These are phyloP conservation scores for Jackrogersella multiformis DNA, from an alignment of 495 filamentous ascomycete species.

Conservation along the genomic window DNA sequence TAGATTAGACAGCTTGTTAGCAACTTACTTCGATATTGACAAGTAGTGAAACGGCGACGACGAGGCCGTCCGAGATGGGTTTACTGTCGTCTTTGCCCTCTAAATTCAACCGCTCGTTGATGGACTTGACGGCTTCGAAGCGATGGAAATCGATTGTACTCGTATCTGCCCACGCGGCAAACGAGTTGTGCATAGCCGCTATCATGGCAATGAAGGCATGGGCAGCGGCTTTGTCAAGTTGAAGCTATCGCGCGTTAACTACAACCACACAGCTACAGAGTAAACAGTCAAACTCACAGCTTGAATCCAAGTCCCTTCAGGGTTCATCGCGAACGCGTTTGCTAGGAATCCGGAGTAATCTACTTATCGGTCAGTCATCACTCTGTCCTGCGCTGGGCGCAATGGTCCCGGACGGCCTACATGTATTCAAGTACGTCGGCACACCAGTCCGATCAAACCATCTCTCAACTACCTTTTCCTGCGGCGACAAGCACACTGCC, in stretches of 20 bases:
- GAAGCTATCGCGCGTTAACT: constrained; percentile 32
- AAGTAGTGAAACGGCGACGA: constrained; percentile 43
- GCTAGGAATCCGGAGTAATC: constrained; percentile 47
- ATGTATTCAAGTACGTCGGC: constrained; percentile 47
- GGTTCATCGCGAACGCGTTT: constrained; percentile 49
- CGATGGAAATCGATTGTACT: constrained; percentile 48
- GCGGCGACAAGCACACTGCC: constrained; percentile 46
- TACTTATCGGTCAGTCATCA: constrained; percentile 20
- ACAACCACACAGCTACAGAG: not conserved
- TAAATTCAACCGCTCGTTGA: constrained; percentile 45
- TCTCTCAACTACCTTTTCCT: constrained; percentile 40
- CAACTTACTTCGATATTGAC: constrained; percentile 43
- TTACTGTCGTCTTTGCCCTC: constrained; percentile 43
- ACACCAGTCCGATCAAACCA: constrained; percentile 43
- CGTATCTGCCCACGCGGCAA: constrained; percentile 44
- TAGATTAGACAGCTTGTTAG: not conserved
- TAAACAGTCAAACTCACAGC: constrained; percentile 24
- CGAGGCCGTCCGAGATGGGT: constrained; percentile 45
- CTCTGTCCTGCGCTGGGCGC: not conserved
- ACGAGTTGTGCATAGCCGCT: constrained; percentile 46
- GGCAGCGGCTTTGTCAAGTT: constrained; percentile 45
- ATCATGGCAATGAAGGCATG: constrained; percentile 48
- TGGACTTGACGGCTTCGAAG: constrained; percentile 45
- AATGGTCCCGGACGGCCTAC: constrained; percentile 24
- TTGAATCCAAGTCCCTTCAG: constrained; percentile 45